Evolutionary conservation across 345 rosid genomes (phyloP).

Genomic region (Linum tenue): DNA sequence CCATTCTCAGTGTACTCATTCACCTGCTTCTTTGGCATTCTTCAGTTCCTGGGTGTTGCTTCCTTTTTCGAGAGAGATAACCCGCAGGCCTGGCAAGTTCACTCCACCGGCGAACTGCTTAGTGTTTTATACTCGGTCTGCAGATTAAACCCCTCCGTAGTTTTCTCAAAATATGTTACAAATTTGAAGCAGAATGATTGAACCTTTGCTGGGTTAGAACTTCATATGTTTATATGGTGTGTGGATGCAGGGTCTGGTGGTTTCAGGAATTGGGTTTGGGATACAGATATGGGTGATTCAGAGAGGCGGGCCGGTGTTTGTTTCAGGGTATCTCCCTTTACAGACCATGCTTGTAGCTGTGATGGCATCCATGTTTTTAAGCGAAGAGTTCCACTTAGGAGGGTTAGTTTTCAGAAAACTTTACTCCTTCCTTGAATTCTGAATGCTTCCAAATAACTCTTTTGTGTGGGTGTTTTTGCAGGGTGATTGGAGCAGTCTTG

Average conservation of each 20-base stretch:
- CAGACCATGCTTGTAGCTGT: conserved; percentile 57
- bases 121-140: conserved; percentile 58
- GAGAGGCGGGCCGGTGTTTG: conserved; percentile 58
- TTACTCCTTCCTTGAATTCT: too few species aligned
- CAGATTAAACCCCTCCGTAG: background rate
- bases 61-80: conserved; percentile 46
- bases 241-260: conserved; percentile 36
- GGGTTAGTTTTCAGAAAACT: conserved; percentile 27
- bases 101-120: conserved; percentile 37
- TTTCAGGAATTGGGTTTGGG: conserved; percentile 57
- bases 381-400: conserved; percentile 59
- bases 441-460: too few species aligned
- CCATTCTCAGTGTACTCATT: conserved; percentile 59
- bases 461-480: conserved; percentile 11
- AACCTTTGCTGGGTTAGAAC: background rate
- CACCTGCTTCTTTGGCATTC: conserved; percentile 57
- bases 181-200: background rate
- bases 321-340: conserved; percentile 49
- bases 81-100: conserved; percentile 42
- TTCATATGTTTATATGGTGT: background rate
- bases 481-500: conserved; percentile 46
- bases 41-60: conserved; percentile 55
- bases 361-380: conserved; percentile 40
- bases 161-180: background rate
- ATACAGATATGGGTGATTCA: conserved; percentile 55